These are phyloP conservation scores for Panicum virgatum DNA, from an alignment of 202 grass and related monocot genomes.

Conservation along the genomic window DNA sequence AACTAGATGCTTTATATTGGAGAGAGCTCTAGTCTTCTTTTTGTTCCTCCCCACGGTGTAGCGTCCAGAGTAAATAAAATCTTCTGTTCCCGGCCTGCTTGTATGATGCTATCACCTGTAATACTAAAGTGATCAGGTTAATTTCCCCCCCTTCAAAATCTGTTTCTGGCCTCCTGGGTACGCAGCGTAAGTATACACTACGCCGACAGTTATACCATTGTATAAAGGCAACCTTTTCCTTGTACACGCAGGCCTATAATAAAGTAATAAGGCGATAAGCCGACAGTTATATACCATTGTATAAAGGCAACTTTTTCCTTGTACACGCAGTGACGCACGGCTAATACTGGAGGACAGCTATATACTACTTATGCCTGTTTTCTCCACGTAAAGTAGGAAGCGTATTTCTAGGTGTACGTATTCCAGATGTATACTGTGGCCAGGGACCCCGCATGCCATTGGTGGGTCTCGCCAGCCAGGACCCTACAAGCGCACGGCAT, in stretches of 20 bases:
- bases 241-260: no score
- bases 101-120: not conserved
- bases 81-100: not conserved
- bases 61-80: not conserved
- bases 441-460: not conserved
- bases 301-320: no score
- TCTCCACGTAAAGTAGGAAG: not conserved
- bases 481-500: not conserved
- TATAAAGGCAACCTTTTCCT: not conserved
- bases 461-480: not conserved
- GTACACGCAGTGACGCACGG: not conserved
- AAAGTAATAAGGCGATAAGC: no score
- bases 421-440: not conserved
- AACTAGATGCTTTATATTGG: conserved; percentile 43
- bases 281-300: no score
- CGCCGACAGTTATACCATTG: not conserved
- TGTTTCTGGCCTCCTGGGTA: not conserved
- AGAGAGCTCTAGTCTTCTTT: conserved; percentile 24
- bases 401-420: not conserved
- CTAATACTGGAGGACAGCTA: no score
- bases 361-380: not conserved
- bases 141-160: not conserved
- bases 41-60: not conserved
- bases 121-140: not conserved
- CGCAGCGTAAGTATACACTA: not conserved